These are phyloP conservation scores for Cochlearia excelsa DNA, from an alignment of 345 rosid genomes.

Conservation along the genomic window DNA sequence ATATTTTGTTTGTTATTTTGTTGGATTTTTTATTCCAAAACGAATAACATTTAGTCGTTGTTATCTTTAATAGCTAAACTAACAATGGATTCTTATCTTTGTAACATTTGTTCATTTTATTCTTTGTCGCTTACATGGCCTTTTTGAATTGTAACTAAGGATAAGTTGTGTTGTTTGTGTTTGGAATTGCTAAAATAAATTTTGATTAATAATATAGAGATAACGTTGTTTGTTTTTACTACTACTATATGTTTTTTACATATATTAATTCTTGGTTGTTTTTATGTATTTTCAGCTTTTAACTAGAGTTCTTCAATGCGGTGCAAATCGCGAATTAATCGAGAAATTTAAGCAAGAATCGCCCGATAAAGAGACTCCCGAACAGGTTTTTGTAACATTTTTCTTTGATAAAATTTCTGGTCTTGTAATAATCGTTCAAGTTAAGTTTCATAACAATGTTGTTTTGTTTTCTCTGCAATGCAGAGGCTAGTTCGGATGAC, in stretches of 20 bases:
- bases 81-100: too few relatives aligned
- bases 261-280: not conserved
- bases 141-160: too few relatives aligned
- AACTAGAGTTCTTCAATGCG: conserved; percentile 40
- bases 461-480: conserved; percentile 48
- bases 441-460: conserved; percentile 22
- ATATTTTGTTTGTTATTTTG: too few relatives aligned
- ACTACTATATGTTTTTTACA: not conserved
- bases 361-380: conserved; percentile 46
- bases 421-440: conserved; percentile 5
- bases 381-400: conserved; percentile 47
- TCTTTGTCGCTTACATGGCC: too few relatives aligned
- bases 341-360: conserved; percentile 43
- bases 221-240: not conserved
- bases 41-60: too few relatives aligned
- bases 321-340: conserved; percentile 43
- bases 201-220: too few relatives aligned
- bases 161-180: too few relatives aligned
- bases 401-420: not conserved
- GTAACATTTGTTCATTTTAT: too few relatives aligned
- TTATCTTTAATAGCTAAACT: too few relatives aligned
- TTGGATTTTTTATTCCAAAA: too few relatives aligned
- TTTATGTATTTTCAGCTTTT: conserved; percentile 40
- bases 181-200: too few relatives aligned
- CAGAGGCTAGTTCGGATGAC: conserved; percentile 80